Evolutionary conservation across 2,329 filamentous ascomycete species (phyloP), one percentile per base, ranked within the genome.

Genomic region (Phaeosphaeriaceae sp.): DNA sequence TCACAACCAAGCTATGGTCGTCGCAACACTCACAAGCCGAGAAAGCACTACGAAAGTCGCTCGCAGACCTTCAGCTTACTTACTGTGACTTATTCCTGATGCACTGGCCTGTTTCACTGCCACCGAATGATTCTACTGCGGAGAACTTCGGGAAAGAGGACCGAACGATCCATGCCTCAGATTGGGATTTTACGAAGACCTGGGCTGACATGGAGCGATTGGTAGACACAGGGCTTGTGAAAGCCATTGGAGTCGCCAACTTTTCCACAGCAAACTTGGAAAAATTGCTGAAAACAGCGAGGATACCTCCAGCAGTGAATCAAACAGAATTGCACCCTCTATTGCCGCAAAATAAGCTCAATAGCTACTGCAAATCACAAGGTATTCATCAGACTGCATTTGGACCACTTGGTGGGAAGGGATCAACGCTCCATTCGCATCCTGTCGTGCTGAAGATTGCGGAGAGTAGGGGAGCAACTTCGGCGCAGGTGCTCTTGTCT

Each of bases 61-160:
- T 93, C 70, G 84, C 87, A 19, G 93, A 83, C 93, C 89, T 90
- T 88, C 89, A 60, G 75, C 22, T 94, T 62, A 91, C 93, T 73
- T 94, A 95, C 84, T 92, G 95, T 79, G 92, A 95, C 78, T 86
- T 95, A 65, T 96, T 88, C 22, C 84, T 93, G 70, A 86, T 94
- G 69, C 56, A 61, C 24, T 62, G 91, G 95, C 83, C 95, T 93
- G 51, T 58, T 10, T 42, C 31, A 22, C 33, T 42, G 15, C 47
- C 33, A 20, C 48, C 45, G 17, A 31, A 40, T 47, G 45, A 48
- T 48, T 9, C 41, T 3, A 11, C 45, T 1, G 47, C 54, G 19
- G 56, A 49, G 42, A 61, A 59, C 41, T 52, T 58, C 13, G 21
- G 51, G 27, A 58, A 44, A 44, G 41, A 44, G 9, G 41, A 44